Base-by-base conservation (phyloP, 305 asterid species). In the Withania somnifera region DNA sequence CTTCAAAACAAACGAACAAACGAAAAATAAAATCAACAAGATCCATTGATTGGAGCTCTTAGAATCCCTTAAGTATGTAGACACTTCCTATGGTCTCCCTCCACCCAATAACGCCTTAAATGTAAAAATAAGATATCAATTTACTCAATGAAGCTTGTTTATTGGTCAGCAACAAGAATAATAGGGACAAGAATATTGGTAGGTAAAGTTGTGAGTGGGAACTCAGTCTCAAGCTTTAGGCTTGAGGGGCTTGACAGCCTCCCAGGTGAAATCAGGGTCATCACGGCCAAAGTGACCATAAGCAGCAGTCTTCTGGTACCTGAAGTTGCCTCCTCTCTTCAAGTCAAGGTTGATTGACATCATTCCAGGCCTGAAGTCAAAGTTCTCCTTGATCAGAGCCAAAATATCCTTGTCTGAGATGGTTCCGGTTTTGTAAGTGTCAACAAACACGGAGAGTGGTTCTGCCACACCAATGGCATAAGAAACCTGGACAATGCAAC, bases 261-360 rank as follows among this genome's bases (percentile, higher is more conserved):
- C 82, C 82, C 82, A 79, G 82, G 82, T 79, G 82, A 79, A 79
- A 30, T 79, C 82, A 26, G 82, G 11, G 14, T 79, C 82, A 60
- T 79, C 82, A n/a, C 82, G 82, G 13, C 82, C 82, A 1, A 79
- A 79, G 82, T 79, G 82, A 79, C 82, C 82, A 79, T 79, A 79
- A 47, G 82, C 82, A 79, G 82, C 82, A 79, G 82, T 79, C 76
- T 79, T 79, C 76, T 79, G 82, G 82, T 79, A 79, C 73, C 82
- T 79, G 76, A 79, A 79, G 57, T 79, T 24, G 32, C 82, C 82
- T 42, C 82, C 82, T 60, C 82, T 79, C 60, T 20, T 40, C 57
- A 79, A 79, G 76, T 79, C 82, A 24, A 79, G 82, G 58, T 79
- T 79, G 19, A 79, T 79, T 26, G 82, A 51, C 19, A 79, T 79